Evolutionary conservation across 345 rosid genomes (phyloP).

Genomic region (Hevea brasiliensis): DNA sequence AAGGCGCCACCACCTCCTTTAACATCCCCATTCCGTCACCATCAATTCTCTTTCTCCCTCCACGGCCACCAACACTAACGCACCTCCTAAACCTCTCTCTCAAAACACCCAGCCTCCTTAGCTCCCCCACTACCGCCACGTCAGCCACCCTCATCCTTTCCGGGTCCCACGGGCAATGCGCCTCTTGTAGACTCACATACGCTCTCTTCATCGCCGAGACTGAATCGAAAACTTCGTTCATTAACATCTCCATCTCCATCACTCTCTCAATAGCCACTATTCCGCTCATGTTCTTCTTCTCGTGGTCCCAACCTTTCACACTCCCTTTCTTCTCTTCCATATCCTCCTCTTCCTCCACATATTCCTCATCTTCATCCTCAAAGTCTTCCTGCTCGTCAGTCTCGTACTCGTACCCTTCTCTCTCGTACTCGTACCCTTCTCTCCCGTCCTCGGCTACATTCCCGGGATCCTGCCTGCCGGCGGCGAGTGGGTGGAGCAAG

Average conservation of each 20-base stretch:
- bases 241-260: conserved; percentile 56
- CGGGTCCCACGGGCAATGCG: conserved; percentile 96
- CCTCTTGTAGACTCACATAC: conserved; percentile 72
- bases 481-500: conserved; percentile 79
- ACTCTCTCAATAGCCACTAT: conserved; percentile 31
- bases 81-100: conserved; percentile 75
- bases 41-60: conserved; percentile 20
- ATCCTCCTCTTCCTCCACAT: conserved; percentile 9
- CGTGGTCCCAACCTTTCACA: conserved; percentile 19
- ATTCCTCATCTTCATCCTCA: conserved; percentile 31
- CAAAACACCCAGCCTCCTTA: conserved; percentile 63
- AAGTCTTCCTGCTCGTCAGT: conserved; percentile 36
- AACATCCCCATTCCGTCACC: conserved; percentile 44
- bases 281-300: conserved; percentile 4
- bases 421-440: too few relatives aligned
- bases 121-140: conserved; percentile 72
- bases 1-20: conserved; percentile 90
- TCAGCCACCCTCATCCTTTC: conserved; percentile 87
- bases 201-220: conserved; percentile 71
- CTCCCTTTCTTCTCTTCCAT: conserved; percentile 1
- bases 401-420: conserved; percentile 34
- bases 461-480: conserved; percentile 48
- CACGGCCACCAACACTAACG: conserved; percentile 27
- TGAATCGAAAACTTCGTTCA: conserved; percentile 77
- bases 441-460: conserved; percentile 31